Base-by-base conservation (phyloP, 108 stramenopile genomes). In the Seminavis robusta region DNA sequence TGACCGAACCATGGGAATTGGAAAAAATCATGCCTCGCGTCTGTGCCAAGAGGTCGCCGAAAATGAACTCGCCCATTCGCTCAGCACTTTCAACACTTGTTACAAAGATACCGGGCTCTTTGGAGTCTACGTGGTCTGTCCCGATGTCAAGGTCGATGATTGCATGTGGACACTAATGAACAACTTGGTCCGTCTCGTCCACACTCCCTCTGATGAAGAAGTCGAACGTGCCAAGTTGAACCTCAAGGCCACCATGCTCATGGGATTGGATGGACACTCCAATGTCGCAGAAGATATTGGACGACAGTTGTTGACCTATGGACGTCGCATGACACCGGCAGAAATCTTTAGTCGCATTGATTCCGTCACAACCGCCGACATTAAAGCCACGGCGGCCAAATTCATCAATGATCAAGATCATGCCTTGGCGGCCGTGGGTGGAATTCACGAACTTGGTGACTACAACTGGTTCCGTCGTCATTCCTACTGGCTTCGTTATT, bases 31-130 rank as follows among this genome's bases (percentile, higher is more conserved):
- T 25, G 81, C 92, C 27, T 90, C 90, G 36, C 81, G 83, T 28
- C 59, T 99, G 26, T 95, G 95, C 59, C 90, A 90, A 64, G 92
- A 93, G 57, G 77, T 99, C 17, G 96, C 97, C 4, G 76, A 77
- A 34, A 67, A 81, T 51, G 95, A 96, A 56, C 61, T 86, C 23
- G 95, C 94, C 40, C 95, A 98, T 71, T 87, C 88, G 7, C 76
- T 92, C 73, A 81, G 69, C 44, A 95, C 97, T 9, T 98, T 98
- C 80, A 99, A 99, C 77, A 97, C 97, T n/a, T 94, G 95, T 79
- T 99, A 99, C 87, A 98, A 98, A 74, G 99, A 99, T 61, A 98
- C 95, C 27, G 99, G 99, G 8, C 80, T 99, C 10, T 98, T 99
- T 67, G 99, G 98, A 28, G 49, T 98, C n/a, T 98, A 99, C 69